Conservation (phyloP, 2,329 filamentous ascomycete species). For the Botrytis deweyae region DNA sequence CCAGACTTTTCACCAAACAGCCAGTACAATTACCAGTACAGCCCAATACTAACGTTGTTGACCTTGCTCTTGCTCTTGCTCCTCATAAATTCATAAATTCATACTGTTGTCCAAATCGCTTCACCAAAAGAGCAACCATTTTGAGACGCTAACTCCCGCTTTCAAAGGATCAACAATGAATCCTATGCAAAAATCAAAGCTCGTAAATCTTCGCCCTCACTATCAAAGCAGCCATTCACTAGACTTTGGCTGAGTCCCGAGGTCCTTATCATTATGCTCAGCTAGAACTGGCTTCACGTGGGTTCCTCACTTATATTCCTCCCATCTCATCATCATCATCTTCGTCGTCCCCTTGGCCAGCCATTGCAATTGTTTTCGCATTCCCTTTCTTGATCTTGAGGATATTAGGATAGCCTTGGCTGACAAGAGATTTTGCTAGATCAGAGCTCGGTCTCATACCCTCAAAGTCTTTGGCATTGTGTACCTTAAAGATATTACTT, state of each 20-base stretch:
- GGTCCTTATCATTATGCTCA: not conserved
- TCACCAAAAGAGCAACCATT: conserved; percentile 11
- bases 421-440: conserved; percentile 70
- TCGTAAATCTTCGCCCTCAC: not conserved
- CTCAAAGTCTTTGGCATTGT: conserved; percentile 82
- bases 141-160: conserved; percentile 9
- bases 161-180: not conserved
- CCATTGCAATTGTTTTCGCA: conserved; percentile 49
- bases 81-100: conserved; percentile 10
- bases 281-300: not conserved
- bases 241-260: not conserved
- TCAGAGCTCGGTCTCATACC: conserved; percentile 78
- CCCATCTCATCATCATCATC: conserved; percentile 32
- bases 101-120: not conserved
- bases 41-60: not conserved
- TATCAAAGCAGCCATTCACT: not conserved
- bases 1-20: not conserved
- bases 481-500: conserved; percentile 70
- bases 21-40: not conserved
- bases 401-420: conserved; percentile 67
- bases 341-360: conserved; percentile 40
- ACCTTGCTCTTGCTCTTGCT: not conserved
- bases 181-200: not conserved
- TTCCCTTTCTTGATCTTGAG: conserved; percentile 88
- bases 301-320: conserved; percentile 15